These are phyloP conservation scores for Pseudonitzschia multiseries DNA, from an alignment of 108 stramenopile species.

Conservation along the genomic window DNA sequence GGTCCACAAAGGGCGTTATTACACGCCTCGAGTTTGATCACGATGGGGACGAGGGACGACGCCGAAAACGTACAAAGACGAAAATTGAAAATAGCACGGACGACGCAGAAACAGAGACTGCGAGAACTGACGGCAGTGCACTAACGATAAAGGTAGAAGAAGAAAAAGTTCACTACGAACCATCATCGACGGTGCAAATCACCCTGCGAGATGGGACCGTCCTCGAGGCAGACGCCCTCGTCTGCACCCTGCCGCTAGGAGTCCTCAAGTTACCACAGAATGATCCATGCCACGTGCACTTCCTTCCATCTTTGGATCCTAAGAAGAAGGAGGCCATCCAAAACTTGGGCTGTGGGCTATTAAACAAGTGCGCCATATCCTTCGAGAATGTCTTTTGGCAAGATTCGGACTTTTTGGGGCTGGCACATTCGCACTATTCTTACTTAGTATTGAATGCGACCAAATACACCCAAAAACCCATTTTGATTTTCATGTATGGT, in stretches of 20 bases:
- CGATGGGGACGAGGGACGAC: constrained; percentile 14
- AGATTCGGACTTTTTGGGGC: constrained; percentile 72
- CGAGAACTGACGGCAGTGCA: background rate
- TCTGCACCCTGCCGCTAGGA: constrained; percentile 87
- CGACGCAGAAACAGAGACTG: background rate
- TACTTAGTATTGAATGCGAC: constrained; percentile 56
- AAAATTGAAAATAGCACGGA: background rate
- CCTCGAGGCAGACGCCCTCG: constrained; percentile 75
- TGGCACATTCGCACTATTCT: constrained; percentile 53
- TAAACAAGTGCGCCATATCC: constrained; percentile 86
- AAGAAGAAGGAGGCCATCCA: constrained; percentile 73
- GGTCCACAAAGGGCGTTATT: constrained; percentile 38
- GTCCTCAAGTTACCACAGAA: constrained; percentile 68
- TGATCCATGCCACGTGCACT: constrained; percentile 55
- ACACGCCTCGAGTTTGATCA: constrained; percentile 25
- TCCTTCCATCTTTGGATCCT: constrained; percentile 68
- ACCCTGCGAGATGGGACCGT: constrained; percentile 60
- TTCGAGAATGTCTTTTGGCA: constrained; percentile 77
- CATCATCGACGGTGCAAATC: constrained; percentile 38
- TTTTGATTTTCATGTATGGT: constrained; percentile 77
- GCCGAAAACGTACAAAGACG: constrained; percentile 12
- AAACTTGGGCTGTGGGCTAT: constrained; percentile 79
- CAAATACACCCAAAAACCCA: constrained; percentile 54
- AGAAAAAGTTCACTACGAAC: background rate
- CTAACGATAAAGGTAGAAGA: constrained; percentile 11